phyloP scores from a whole-genome alignment of 768 basidiomycete genomes.

The Tylopilus plumbeoviolaceoides region DNA sequence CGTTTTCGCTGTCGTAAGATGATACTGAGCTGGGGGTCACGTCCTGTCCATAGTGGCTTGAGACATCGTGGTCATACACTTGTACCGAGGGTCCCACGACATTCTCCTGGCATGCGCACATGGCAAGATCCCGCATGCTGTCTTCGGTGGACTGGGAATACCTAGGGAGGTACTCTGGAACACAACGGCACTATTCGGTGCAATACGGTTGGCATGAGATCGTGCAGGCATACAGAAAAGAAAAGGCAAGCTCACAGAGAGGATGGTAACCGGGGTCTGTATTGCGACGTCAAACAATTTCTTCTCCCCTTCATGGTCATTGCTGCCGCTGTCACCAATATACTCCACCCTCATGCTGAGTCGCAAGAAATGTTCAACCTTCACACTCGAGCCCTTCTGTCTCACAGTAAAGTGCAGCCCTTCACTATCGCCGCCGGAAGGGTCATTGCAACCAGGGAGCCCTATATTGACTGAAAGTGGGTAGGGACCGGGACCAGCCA shows the following conservation, averaged over 20 bases:
- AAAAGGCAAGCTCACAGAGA: slow-evolving; percentile 59
- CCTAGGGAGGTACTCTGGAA: slow-evolving; percentile 77
- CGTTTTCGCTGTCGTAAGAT: slow-evolving; percentile 23
- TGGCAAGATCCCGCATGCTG: not conserved
- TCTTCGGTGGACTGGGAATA: slow-evolving; percentile 47
- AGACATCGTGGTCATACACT: slow-evolving; percentile 3
- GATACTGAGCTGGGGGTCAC: slow-evolving; percentile 28
- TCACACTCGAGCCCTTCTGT: slow-evolving; percentile 60
- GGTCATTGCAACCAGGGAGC: slow-evolving; percentile 15
- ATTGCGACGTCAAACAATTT: slow-evolving; percentile 87
- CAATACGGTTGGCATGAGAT: not conserved
- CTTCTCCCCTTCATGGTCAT: slow-evolving; percentile 55
- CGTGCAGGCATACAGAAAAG: not conserved
- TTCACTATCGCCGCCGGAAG: slow-evolving; percentile 13
- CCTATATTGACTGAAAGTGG: slow-evolving; percentile 11
- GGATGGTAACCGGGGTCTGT: slow-evolving; percentile 81
- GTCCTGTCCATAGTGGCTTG: slow-evolving; percentile 23
- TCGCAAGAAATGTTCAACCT: slow-evolving; percentile 74
- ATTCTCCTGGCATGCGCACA: slow-evolving; percentile 42
- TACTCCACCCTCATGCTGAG: slow-evolving; percentile 77
- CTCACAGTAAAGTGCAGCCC: slow-evolving; percentile 71
- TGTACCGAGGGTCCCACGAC: not conserved
- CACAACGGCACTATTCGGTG: slow-evolving; percentile 66
- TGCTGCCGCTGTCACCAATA: slow-evolving; percentile 59
- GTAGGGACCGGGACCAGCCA: slow-evolving; percentile 28